Evolutionary conservation across 495 filamentous ascomycete species (phyloP), one percentile per base, ranked within the genome.

Genomic region (Tuber calosporum): DNA sequence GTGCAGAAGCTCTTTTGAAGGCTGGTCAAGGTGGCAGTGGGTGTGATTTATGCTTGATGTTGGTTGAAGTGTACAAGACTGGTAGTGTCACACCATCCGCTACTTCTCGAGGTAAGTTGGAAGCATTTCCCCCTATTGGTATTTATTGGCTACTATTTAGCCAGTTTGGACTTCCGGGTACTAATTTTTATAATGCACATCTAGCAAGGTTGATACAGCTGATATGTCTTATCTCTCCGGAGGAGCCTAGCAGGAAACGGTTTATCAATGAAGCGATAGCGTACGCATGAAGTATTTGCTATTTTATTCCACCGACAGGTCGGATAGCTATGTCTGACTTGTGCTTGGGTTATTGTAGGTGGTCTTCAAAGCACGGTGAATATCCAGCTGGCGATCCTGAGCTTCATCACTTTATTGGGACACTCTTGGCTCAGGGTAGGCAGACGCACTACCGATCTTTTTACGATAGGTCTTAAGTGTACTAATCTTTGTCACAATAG

Each of bases 331-430:
- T 36, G 22, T 67, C 68, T 77, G 19, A 75, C 71, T 69, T 37
- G 69, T 68, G 36, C 77, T 79, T 70, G 77, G 41, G 58, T 19
- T 37, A 30, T 39, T 37, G 62, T 72, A 91, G 89, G 73, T 99
- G 95, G 95, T 94, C 93, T 77, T 86, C 87, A 38, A 91, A 90
- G 78, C 89, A 87, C 79, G 93, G 94, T 74, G 91, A 94, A 58
- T 90, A 92, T 80, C 95, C 96, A 66, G 90, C 93, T 75, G 95
- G 95, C 67, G 95, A 99, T 79, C 92, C 96, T 7, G 96, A 98
- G 74, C 85, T 99, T 73, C 95, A 99, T 82, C 94, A 98, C 84
- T 93, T 96, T 69, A 90, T 90, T 34, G 95, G 95, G 62, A 90
- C 89, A 13, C 85, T 98, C 39, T 96, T 91, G 81, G 93, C 93